Base-by-base conservation (phyloP, 768 basidiomycete species). In the Plicaturopsis crispa region DNA sequence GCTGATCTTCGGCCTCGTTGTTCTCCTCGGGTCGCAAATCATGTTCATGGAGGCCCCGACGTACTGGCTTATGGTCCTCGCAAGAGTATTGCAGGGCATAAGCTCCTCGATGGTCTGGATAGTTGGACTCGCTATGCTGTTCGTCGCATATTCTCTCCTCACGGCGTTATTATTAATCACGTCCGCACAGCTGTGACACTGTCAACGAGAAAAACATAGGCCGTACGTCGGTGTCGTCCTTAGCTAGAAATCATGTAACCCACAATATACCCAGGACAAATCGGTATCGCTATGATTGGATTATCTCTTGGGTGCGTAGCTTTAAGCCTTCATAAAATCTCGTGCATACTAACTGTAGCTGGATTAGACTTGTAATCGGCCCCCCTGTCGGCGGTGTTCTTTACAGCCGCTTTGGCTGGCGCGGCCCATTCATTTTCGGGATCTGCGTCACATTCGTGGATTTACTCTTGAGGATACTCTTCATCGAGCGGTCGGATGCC, bases 31-130 rank as follows among this genome's bases (percentile, higher is more conserved):
- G 4, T 73, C 75, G 2, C 75, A 78, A 53, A 52, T 78, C 13
- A 63, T 80, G 59, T 59, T 82, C 8, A 79, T 80, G 77, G 73
- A 78, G 46, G 75, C 77, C 0, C 71, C 69, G 3, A 67, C 60
- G 26, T 80, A 72, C 45, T 47, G 68, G 39, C 53, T 78, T 10
- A 77, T 82, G 76, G 69, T 65, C 11, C 22, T 78, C 24, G 76
- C 78, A 6, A 70, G 80, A 22, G 49, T 69, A n/a, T 34, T 79
- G 19, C 79, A 80, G 52, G 78, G 79, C 4, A 53, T 76, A 7
- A 71, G 72, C 12, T 78, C 78, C 0, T 72, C 77, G 4, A 63
- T 78, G 54, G 63, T 81, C 6, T 80, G 77, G 78, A 66, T 76
- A 0, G 71, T 78, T 14, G 78, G 78, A 2, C 47, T 80, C 22